Evolutionary conservation across 495 filamentous ascomycete genomes (phyloP), one percentile per base, ranked within the genome.

Genomic region (Penicillium parvum): DNA sequence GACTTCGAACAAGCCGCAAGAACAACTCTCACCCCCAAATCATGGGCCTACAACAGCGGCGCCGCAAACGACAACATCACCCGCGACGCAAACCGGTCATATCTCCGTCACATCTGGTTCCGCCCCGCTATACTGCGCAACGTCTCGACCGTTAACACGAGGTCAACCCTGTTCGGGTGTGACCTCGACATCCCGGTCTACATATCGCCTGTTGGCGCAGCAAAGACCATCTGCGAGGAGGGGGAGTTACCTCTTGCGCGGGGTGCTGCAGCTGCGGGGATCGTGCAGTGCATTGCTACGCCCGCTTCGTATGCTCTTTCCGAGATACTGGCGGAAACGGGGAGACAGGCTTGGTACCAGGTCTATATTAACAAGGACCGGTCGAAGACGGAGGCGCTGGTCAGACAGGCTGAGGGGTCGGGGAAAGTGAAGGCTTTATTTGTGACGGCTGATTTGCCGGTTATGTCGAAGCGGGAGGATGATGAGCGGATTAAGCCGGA

Each of bases 401-500:
- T 77, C 3, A 43, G 36, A 7, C 63, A 55, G 33, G 53, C 59
- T 1, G 74, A 79, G 44, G 45, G 50, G 1, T 52, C 72, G 0
- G 61, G 57, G 0, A 32, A 33, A 32, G 58, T 85, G 8, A 72
- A 72, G 32, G 78, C 69, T 2, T 70, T 94, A 32, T 78, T 82
- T 37, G 68, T 94, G 16, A 96, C 90, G 1, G 78, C 95, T n/a
- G 89, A 96, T 60, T 84, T 86, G 2, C 84, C 88, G 1, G 79
- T 86, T 6, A 79, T 87, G 0, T 88, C 88, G 1, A 96, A 96
- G 63, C 72, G 89, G 35, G 89, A 96, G 71, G 77, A 82, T 20
- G 89, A 96, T 61, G 89, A 95, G 58, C 63, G 78, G 2, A 63
- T 63, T 3, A 69, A 73, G n/a, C 64, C 75, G 1, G 72, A 77